phyloP scores from a whole-genome alignment of 805 yeast species.

The Brettanomyces custersianus region DNA sequence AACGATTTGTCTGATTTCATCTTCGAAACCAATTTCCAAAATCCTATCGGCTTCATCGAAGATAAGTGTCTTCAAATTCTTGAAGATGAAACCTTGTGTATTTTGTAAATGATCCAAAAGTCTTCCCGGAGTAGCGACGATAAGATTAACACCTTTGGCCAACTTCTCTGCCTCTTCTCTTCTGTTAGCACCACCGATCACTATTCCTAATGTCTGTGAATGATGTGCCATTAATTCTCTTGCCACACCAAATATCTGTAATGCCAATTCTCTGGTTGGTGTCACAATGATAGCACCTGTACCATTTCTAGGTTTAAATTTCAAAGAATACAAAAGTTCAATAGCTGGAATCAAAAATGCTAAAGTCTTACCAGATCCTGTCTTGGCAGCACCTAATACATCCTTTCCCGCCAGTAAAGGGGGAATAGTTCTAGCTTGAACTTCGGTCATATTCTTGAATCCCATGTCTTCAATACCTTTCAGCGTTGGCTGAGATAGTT shows the following conservation, averaged over 20 bases:
- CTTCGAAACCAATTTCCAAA: constrained; percentile 96
- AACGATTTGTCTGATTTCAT: constrained; percentile 96
- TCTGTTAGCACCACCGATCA: constrained; percentile 97
- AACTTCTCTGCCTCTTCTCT: constrained; percentile 96
- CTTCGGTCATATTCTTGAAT: constrained; percentile 84
- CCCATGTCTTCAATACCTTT: constrained; percentile 85
- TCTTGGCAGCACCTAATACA: constrained; percentile 98
- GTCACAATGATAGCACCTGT: constrained; percentile 94
- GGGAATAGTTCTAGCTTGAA: constrained; percentile 93
- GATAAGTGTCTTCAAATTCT: constrained; percentile 85
- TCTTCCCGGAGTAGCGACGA: constrained; percentile 98
- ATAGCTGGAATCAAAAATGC: constrained; percentile 95
- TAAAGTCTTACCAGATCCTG: constrained; percentile 97
- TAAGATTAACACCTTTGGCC: constrained; percentile 83
- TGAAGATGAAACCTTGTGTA: constrained; percentile 87
- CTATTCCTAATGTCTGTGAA: constrained; percentile 91
- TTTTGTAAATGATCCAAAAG: constrained; percentile 93
- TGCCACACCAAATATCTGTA: constrained; percentile 97
- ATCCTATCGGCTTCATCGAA: constrained; percentile 99
- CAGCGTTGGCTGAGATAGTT: constrained; percentile 73
- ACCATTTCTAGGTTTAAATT: constrained; percentile 96
- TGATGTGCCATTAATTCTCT: constrained; percentile 86
- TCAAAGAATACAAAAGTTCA: constrained; percentile 80
- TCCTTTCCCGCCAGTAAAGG: constrained; percentile 95
- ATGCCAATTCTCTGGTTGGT: constrained; percentile 95